Conservation (phyloP, 345 rosid species). For the Gynandropsis gynandra region DNA sequence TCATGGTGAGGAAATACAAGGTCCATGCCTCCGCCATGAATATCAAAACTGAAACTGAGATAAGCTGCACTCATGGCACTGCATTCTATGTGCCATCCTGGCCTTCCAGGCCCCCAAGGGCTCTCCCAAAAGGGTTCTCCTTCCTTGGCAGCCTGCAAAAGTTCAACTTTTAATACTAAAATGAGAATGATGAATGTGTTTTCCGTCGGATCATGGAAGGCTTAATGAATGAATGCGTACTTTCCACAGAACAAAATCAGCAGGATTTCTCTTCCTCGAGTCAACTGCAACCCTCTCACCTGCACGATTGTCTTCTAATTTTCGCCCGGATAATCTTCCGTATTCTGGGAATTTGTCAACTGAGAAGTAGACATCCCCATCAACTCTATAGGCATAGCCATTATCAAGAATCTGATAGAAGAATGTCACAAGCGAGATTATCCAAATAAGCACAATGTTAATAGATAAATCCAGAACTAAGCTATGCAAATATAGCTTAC, state of each 20-base stretch:
- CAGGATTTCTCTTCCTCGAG: slow-evolving; percentile 82
- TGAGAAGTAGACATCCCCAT: slow-evolving; percentile 73
- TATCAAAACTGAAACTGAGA: slow-evolving; percentile 78
- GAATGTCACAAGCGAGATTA: neutral
- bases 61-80: slow-evolving; percentile 95
- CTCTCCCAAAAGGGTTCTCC: slow-evolving; percentile 97
- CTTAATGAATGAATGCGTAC: slow-evolving; percentile 21
- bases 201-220: neutral
- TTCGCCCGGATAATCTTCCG: slow-evolving; percentile 79
- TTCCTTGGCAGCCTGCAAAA: slow-evolving; percentile 65
- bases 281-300: slow-evolving; percentile 94
- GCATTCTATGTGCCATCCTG: slow-evolving; percentile 98
- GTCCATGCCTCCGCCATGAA: slow-evolving; percentile 99
- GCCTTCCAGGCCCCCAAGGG: slow-evolving; percentile 97
- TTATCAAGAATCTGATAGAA: slow-evolving; percentile 71
- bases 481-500: slow-evolving; percentile 26
- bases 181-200: neutral
- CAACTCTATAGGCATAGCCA: slow-evolving; percentile 73
- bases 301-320: slow-evolving; percentile 84
- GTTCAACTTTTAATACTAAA: neutral
- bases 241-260: slow-evolving; percentile 97
- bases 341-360: slow-evolving; percentile 68
- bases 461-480: neutral
- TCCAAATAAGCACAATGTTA: neutral
- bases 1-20: slow-evolving; percentile 99